phyloP scores from a whole-genome alignment of 768 basidiomycete species.

The Arthromyces matolae region DNA sequence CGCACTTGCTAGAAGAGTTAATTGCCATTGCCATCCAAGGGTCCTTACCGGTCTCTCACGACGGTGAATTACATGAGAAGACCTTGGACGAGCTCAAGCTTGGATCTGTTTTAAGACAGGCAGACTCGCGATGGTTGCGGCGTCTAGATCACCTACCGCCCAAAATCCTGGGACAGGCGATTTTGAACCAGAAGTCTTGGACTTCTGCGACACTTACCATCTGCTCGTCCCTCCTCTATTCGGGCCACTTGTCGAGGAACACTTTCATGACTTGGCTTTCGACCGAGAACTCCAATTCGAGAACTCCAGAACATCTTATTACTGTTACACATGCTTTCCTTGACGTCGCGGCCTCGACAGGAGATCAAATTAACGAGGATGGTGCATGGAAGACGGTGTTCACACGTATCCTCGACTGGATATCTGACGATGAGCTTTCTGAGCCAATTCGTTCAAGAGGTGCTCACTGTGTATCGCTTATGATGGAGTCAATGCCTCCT shows the following conservation, averaged over 20 bases:
- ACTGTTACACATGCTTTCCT: conserved; percentile 43
- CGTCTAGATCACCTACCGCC: conserved; percentile 17
- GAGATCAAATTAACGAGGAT: conserved; percentile 10
- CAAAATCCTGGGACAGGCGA: conserved; percentile 26
- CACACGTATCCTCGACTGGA: conserved; percentile 18
- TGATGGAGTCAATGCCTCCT: conserved; percentile 26
- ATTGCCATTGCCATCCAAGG: conserved; percentile 40
- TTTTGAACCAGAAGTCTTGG: conserved; percentile 43
- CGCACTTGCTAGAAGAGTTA: conserved; percentile 41
- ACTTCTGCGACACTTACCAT: conserved; percentile 40
- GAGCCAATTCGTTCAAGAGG: conserved; percentile 16
- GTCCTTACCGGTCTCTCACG: conserved; percentile 34
- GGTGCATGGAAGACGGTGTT: conserved; percentile 30
- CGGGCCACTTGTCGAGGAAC: conserved; percentile 21
- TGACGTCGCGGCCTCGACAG: conserved; percentile 30
- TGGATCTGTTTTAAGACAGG: conserved; percentile 18
- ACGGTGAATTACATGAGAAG: conserved; percentile 21
- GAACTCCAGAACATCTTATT: conserved; percentile 29
- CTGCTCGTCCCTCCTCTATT: conserved; percentile 43
- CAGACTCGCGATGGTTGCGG: conserved; percentile 32
- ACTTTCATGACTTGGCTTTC: conserved; percentile 40
- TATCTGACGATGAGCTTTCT: conserved; percentile 15
- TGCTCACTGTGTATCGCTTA: conserved; percentile 25
- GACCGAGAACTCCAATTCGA: conserved; percentile 21
- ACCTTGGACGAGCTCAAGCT: conserved; percentile 15